Evolutionary conservation across 139 green algal genomes (phyloP), one percentile per base, ranked within the genome.

Genomic region (Tetradesmus lagerheimii): DNA sequence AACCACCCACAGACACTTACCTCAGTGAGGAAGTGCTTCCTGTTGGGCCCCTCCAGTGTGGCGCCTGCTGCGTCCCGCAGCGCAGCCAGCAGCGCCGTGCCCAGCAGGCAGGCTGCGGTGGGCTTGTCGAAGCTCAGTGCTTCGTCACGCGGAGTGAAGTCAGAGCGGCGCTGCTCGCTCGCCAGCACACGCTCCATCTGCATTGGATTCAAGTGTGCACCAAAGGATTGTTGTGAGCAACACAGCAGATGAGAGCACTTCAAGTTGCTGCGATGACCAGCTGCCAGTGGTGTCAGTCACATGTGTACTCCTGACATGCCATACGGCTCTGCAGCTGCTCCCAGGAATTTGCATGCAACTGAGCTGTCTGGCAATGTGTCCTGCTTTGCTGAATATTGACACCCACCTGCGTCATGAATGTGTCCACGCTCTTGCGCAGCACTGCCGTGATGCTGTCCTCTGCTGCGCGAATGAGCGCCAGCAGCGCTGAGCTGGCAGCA

Each of bases 31-130:
- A 97, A 95, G 1, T 92, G 75, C 1, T 45, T 43, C 35, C 91
- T 85, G 83, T 97, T 96, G 64, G 92, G 57, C 31, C 84, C 93
- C 15, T 95, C 93, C 85, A 97, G 90, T 41, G 87, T 87, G n/a
- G 78, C 57, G 27, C 77, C 37, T 23, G 90, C 93, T 6, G 85
- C 66, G 15, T 80, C 47, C 8, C 81, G 74, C 76, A 95, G 67
- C 16, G 92, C 92, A 2, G 43, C 35, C 41, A 97, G 67, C 80
- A 96, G 86, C 16, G 91, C 90, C 2, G 90, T 91, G 39, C 91
- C 91, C 43, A 93, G 47, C 25, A 88, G 39, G 86, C 93, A 96
- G 1, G 95, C 95, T 20, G 92, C 80, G 0, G 95, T 97, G 38
- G 95, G 95, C 9, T 53, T 80, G 38, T 97, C 94, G 57, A 97